Conservation (phyloP, 129 eudicot genomes). For the Ambrosia trifida region DNA sequence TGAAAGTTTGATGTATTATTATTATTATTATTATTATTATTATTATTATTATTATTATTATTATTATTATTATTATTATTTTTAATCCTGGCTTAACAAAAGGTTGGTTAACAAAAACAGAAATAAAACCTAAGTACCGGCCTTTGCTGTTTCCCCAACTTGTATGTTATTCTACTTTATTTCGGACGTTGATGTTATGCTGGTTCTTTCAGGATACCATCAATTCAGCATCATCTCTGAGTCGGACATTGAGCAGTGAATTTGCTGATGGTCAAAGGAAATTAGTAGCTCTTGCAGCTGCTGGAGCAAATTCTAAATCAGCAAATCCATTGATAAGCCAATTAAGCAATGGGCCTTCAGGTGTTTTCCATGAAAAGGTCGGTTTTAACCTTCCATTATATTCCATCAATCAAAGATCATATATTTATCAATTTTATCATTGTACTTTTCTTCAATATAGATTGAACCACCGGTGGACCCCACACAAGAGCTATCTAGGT, state of each 20-base stretch:
- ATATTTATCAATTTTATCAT: not conserved
- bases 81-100: not conserved
- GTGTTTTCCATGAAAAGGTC: conserved; percentile 75
- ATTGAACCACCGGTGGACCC: conserved; percentile 83
- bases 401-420: conserved; percentile 11
- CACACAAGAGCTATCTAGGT: conserved; percentile 81
- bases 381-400: conserved; percentile 12
- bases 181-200: not conserved
- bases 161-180: not conserved
- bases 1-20: not conserved
- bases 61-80: too few species aligned
- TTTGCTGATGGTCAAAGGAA: conserved; percentile 80
- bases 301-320: conserved; percentile 59
- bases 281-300: conserved; percentile 66
- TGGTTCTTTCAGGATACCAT: conserved; percentile 58
- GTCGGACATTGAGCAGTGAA: conserved; percentile 66
- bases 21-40: too few species aligned
- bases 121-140: not conserved
- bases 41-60: too few species aligned
- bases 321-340: conserved; percentile 56
- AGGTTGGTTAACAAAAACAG: not conserved
- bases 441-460: conserved; percentile 41
- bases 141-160: not conserved
- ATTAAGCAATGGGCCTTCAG: conserved; percentile 67
- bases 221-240: conserved; percentile 78